Evolutionary conservation across 1,284 basidiomycete species (phyloP), one percentile per base, ranked within the genome.

Genomic region (Schizophyllum commune): DNA sequence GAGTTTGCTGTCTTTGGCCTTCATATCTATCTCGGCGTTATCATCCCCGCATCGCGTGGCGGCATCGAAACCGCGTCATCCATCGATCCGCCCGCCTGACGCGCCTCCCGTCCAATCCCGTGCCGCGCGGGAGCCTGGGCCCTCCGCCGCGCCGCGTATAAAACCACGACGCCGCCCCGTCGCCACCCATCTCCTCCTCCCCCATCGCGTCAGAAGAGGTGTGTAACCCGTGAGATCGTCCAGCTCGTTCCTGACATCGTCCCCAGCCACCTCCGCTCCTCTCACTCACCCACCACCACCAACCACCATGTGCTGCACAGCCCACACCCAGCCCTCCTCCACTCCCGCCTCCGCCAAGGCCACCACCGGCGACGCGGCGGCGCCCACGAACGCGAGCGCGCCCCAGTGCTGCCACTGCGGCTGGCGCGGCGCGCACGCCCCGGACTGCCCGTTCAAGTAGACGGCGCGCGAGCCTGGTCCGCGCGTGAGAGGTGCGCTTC

Each of bases 371-470:
- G 56, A 47, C 59, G 57, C 51, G 53, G 52, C 47, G 0, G 51
- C 13, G 2, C 33, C 56, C 5, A 20, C 58, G 7, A 58, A 63
- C 59, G 57, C 59, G 22, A 57, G 58, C 57, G 61, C 58, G n/a
- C 62, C 62, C 0, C 62, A 63, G 54, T 63, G 62, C 60, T 63
- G 62, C 55, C 58, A 61, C 22, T 63, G 62, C 32, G 62, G 62
- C 55, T 59, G 55, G 52, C 58, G 62, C 22, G 62, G 62, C 32
- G 55, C 34, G 51, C 62, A 63, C 58, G 56, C 58, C 7, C 20
- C 60, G 8, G 21, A 51, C 11, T 63, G 62, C 56, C 60, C 56
- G 20, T 63, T 63, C 53, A 55, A 27, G 53, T 55, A 55, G 27
- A 21, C 39, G 17, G 39, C 39, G 39, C 39, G 39, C 39, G 39